phyloP scores from a whole-genome alignment of 208 protist genomes.

The Borovskyia barvae region DNA sequence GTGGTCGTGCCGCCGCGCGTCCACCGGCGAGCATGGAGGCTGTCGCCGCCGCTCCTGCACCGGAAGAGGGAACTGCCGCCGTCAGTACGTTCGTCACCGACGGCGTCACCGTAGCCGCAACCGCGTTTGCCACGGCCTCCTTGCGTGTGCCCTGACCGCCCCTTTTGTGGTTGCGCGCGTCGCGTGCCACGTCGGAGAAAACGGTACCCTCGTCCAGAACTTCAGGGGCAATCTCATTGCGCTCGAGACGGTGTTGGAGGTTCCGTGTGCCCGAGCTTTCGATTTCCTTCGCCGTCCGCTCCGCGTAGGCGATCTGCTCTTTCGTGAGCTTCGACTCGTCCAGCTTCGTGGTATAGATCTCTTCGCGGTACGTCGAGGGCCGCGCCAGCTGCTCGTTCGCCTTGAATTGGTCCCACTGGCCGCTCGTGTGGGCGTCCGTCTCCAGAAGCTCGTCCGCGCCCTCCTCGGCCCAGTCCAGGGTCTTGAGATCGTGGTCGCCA shows the following conservation, averaged over 20 bases:
- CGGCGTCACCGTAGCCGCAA: slow-evolving; percentile 1
- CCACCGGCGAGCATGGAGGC: too few species aligned
- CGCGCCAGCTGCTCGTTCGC: slow-evolving; percentile 83
- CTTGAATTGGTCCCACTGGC: slow-evolving; percentile 89
- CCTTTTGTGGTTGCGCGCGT: slow-evolving; percentile 12
- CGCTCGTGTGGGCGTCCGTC: slow-evolving; percentile 39
- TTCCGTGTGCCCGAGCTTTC: slow-evolving; percentile 55
- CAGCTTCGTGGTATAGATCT: slow-evolving; percentile 88
- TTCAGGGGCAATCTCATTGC: slow-evolving; percentile 41
- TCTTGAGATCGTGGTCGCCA: slow-evolving; percentile 60
- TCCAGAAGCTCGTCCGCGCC: slow-evolving; percentile 65
- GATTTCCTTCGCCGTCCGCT: slow-evolving; percentile 76
- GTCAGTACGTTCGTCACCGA: too few species aligned
- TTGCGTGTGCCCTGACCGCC: slow-evolving; percentile 9
- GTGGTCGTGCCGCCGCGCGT: background rate
- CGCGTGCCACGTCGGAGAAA: slow-evolving; percentile 71
- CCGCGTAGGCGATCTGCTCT: slow-evolving; percentile 66
- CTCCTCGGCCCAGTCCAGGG: slow-evolving; percentile 70
- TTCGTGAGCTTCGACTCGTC: slow-evolving; percentile 72
- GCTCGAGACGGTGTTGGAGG: slow-evolving; percentile 72
- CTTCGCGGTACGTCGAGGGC: slow-evolving; percentile 83
- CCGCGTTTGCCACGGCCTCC: slow-evolving; percentile 1
- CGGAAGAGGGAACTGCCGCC: too few species aligned
- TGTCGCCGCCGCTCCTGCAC: too few species aligned
- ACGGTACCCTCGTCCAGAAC: slow-evolving; percentile 73